Evolutionary conservation across 129 eudicot genomes (phyloP), one percentile per base, ranked within the genome.

Genomic region (Erigeron canadensis): DNA sequence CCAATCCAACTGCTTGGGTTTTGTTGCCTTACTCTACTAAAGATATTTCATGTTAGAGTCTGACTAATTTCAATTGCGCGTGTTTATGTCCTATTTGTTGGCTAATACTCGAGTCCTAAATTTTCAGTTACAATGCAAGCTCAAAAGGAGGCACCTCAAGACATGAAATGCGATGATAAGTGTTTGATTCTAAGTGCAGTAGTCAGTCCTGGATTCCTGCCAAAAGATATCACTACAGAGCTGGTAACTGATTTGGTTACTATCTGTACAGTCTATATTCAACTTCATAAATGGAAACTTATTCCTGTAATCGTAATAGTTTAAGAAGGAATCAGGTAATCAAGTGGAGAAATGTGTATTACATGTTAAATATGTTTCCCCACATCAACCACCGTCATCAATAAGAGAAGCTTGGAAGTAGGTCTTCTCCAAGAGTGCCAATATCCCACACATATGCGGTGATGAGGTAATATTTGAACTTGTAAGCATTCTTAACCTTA

Each of bases 1-100:
- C 72, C 0, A 67, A 69, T 7, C 86, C 86, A 34, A 82, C 72
- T 59, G 73, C 64, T n/a, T 82, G 86, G 15, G 39, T 82, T 16
- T 67, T 82, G 69, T 46, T 46, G 75, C 93, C 93, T 18, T 81
- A 74, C 72, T 81, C 92, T 69, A 75, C 77, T 21, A 84, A 85
- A 48, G 84, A 76, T 55, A 81, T 87, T 63, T 71, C 48, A 77
- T 85, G 91, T 86, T 65, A 9, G 22, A 6, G n/a, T 22, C 23
- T 54, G 7, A 18, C 59, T 10, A 21, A 15, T 54, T 17, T 54
- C 60, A 1, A 7, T 18, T 48, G 17, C 54, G 5, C 12, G 4
- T 46, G 13, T 46, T 46, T 46, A 2, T 4, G 10, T 46, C 15
- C 51, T 42, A 42, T 42, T 4, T 42, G 46, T 7, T 4, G 46